Conservation (phyloP, 306 rosid genomes). For the Rubus parviflorus region DNA sequence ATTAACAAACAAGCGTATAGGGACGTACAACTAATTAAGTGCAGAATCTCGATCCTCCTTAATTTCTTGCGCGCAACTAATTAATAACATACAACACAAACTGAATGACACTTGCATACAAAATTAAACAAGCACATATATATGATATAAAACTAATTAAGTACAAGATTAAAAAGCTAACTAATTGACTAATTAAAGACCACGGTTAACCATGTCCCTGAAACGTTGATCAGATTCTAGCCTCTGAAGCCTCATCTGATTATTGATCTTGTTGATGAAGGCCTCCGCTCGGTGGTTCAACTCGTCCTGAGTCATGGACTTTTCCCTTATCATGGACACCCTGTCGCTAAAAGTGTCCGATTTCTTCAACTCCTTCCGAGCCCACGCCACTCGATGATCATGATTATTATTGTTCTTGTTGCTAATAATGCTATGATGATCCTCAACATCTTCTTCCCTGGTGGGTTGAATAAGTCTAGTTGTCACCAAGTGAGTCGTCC, state of each 20-base stretch:
- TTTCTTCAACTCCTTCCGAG: conserved; percentile 55
- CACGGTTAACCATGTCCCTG: conserved; percentile 45
- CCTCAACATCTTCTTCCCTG: conserved; percentile 14
- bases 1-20: neutral
- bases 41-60: neutral
- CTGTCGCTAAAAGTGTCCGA: conserved; percentile 67
- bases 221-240: conserved; percentile 73
- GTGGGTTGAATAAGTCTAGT: conserved; percentile 20
- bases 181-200: conserved; percentile 24
- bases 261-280: conserved; percentile 58
- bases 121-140: conserved; percentile 8
- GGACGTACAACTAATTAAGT: neutral
- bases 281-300: conserved; percentile 61
- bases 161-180: neutral
- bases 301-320: conserved; percentile 73
- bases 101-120: conserved; percentile 9
- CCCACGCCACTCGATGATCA: conserved; percentile 65
- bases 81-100: neutral
- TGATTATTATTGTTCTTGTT: neutral
- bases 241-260: conserved; percentile 66
- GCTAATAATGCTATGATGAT: neutral
- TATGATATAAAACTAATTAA: neutral
- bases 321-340: conserved; percentile 53
- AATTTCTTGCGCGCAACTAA: neutral
- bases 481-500: conserved; percentile 23